These are phyloP conservation scores for Leccinum barrowsii DNA, from an alignment of 768 basidiomycete genomes.

Conservation along the genomic window DNA sequence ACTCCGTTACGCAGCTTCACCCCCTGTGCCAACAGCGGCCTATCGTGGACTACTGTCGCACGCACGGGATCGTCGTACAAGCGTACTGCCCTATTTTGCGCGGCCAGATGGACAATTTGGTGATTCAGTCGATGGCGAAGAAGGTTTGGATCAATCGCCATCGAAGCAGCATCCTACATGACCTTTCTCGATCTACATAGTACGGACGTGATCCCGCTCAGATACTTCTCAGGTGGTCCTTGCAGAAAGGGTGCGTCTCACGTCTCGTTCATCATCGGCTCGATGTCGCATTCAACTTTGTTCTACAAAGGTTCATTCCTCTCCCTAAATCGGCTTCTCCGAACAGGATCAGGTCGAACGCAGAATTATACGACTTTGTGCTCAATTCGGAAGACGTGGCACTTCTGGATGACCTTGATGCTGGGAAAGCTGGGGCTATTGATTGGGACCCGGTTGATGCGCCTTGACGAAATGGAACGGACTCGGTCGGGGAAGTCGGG, in stretches of 20 bases:
- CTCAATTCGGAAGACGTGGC: slow-evolving; percentile 62
- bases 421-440: slow-evolving; percentile 67
- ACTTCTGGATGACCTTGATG: slow-evolving; percentile 64
- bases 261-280: background rate
- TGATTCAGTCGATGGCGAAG: slow-evolving; percentile 49
- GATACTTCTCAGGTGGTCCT: slow-evolving; percentile 84
- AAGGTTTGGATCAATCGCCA: slow-evolving; percentile 43
- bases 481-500: slow-evolving; percentile 1
- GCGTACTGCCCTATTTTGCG: slow-evolving; percentile 78
- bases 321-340: slow-evolving; percentile 79
- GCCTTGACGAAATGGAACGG: slow-evolving; percentile 19
- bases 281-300: background rate
- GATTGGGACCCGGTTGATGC: slow-evolving; percentile 82
- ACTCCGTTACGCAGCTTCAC: slow-evolving; percentile 50
- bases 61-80: slow-evolving; percentile 58
- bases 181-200: slow-evolving; percentile 31
- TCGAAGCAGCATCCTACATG: background rate
- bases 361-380: slow-evolving; percentile 72
- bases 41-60: slow-evolving; percentile 71
- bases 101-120: slow-evolving; percentile 50
- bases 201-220: slow-evolving; percentile 66
- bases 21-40: slow-evolving; percentile 78
- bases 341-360: slow-evolving; percentile 68
- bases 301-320: slow-evolving; percentile 60
- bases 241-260: slow-evolving; percentile 69